Percentiles rank a stretch among this genome's conserved stretches.
phyloP scores from a whole-genome alignment of 768 basidiomycete genomes.

The Holtermannia corniformis region DNA sequence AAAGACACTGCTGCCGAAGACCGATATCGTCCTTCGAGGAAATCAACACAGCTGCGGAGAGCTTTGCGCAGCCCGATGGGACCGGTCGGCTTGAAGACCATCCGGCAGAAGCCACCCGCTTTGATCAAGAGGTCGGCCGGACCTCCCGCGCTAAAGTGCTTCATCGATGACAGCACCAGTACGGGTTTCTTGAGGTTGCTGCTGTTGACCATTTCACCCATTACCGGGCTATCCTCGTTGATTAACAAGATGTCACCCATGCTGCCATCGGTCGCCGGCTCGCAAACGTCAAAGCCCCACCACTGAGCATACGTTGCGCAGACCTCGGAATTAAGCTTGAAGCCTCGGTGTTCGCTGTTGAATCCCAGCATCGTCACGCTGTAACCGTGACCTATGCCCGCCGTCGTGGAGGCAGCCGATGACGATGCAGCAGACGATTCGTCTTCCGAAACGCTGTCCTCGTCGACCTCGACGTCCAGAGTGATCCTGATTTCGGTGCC shows the following conservation, averaged over 20 bases:
- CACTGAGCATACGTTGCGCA: conserved; percentile 58
- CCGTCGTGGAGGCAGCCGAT: not conserved
- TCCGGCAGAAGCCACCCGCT: conserved; percentile 77
- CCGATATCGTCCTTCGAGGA: conserved; percentile 1
- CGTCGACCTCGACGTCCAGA: conserved; percentile 60
- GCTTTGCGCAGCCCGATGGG: conserved; percentile 61
- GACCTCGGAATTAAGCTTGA: conserved; percentile 56
- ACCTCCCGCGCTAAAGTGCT: conserved; percentile 44
- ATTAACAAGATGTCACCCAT: conserved; percentile 65
- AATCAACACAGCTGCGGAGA: conserved; percentile 40
- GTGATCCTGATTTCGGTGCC: conserved; percentile 87
- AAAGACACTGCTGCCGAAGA: not conserved
- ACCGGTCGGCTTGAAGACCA: conserved; percentile 80
- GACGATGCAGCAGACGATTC: conserved; percentile 5
- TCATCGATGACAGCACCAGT: conserved; percentile 66
- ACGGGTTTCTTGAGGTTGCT: conserved; percentile 58
- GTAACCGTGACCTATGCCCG: conserved; percentile 26
- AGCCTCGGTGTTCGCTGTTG: conserved; percentile 55
- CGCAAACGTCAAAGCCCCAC: conserved; percentile 58
- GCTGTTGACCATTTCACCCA: conserved; percentile 52
- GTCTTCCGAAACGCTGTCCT: conserved; percentile 39
- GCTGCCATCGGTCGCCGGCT: conserved; percentile 42
- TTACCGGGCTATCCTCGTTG: conserved; percentile 62
- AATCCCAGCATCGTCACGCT: conserved; percentile 65
- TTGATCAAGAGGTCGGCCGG: conserved; percentile 51